Conservation (phyloP, 805 yeast species). For the Saturnispora saitoi region DNA sequence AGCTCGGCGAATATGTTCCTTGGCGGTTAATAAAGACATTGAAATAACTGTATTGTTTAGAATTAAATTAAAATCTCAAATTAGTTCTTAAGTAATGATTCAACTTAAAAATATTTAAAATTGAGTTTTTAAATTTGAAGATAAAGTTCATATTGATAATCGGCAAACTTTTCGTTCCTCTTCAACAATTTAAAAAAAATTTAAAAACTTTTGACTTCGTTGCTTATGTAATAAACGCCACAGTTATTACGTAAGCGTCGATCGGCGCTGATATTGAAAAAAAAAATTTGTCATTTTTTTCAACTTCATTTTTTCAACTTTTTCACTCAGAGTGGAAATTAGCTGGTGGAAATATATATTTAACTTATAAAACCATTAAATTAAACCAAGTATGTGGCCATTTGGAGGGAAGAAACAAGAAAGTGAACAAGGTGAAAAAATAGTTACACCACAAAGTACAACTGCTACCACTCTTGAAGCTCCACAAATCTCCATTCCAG, state of each 20-base stretch:
- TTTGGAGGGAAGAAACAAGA: constrained; percentile 14
- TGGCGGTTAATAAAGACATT: neutral
- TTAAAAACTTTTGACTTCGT: no score
- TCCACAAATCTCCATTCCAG: constrained; percentile 17
- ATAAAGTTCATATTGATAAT: neutral
- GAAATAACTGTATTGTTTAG: neutral
- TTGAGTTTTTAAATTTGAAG: no score
- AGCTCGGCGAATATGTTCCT: constrained; percentile 6
- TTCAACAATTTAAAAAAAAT: neutral
- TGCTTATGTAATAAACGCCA: neutral
- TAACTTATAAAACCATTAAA: neutral
- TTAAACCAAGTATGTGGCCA: constrained; percentile 13
- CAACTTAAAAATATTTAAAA: no score
- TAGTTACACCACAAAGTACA: neutral
- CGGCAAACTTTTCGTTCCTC: neutral
- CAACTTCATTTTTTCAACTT: neutral
- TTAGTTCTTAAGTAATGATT: no score
- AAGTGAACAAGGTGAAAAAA: neutral
- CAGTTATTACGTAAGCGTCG: neutral
- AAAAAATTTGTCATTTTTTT: no score
- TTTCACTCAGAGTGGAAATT: neutral
- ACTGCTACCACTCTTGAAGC: constrained; percentile 5
- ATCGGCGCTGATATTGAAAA: no score
- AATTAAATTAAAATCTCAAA: no score
- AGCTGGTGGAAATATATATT: neutral